Percentiles rank a stretch among this genome's conserved stretches.
These are phyloP conservation scores for Alternaria sp. DNA, from an alignment of 2,329 filamentous ascomycete genomes.

Conservation along the genomic window DNA sequence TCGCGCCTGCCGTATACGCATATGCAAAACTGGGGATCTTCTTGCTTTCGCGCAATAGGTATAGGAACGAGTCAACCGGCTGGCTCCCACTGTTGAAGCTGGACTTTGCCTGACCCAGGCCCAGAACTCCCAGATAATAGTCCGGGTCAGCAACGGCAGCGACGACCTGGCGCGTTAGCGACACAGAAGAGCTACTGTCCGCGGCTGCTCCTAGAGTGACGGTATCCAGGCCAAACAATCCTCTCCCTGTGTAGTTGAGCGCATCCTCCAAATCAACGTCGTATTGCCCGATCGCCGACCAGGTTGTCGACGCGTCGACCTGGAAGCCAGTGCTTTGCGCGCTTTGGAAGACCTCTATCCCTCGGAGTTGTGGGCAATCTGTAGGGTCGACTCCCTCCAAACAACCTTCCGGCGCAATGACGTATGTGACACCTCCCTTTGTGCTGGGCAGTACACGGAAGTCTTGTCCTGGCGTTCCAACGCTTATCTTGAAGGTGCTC, in stretches of 20 bases:
- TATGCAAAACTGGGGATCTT: slow-evolving; percentile 46
- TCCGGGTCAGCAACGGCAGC: slow-evolving; percentile 36
- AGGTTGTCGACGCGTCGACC: slow-evolving; percentile 35
- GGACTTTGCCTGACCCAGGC: slow-evolving; percentile 36
- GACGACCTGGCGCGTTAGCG: slow-evolving; percentile 38
- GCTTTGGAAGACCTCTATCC: slow-evolving; percentile 39
- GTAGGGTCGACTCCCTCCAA: slow-evolving; percentile 32
- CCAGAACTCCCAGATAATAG: slow-evolving; percentile 42
- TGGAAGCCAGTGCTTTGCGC: slow-evolving; percentile 42
- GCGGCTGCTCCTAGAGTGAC: slow-evolving; percentile 35
- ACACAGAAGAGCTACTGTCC: slow-evolving; percentile 20
- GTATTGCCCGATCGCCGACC: slow-evolving; percentile 44
- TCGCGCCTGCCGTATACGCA: slow-evolving; percentile 46
- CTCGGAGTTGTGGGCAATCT: slow-evolving; percentile 39
- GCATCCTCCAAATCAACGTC: slow-evolving; percentile 37
- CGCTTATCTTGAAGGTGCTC: slow-evolving; percentile 51
- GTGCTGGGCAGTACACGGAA: slow-evolving; percentile 47
- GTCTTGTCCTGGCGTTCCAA: slow-evolving; percentile 50
- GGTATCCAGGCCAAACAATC: slow-evolving; percentile 43
- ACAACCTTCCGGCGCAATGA: slow-evolving; percentile 47
- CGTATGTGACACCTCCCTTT: slow-evolving; percentile 39
- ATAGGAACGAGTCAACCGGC: slow-evolving; percentile 36
- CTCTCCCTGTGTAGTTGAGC: slow-evolving; percentile 35
- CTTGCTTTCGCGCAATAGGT: slow-evolving; percentile 33
- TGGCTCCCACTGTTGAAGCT: slow-evolving; percentile 39